phyloP scores from a whole-genome alignment of 1,139 yeast genomes.

The Suhomyces bolitotheri region DNA sequence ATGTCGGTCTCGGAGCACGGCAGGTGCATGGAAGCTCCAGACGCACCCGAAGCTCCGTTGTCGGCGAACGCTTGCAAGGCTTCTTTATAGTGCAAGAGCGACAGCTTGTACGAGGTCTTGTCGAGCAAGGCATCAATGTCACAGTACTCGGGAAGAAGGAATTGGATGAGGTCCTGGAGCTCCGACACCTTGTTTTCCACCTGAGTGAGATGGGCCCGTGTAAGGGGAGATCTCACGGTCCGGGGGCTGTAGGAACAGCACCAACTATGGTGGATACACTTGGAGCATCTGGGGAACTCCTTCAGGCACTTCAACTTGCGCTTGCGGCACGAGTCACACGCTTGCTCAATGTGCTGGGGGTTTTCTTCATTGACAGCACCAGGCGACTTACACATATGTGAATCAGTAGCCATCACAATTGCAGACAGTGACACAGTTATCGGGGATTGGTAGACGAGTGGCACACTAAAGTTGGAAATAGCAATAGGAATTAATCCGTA shows the following conservation, averaged over 20 bases:
- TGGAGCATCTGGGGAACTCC: constrained; percentile 73
- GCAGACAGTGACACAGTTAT: background rate
- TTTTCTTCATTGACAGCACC: constrained; percentile 7
- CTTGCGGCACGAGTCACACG: constrained; percentile 61
- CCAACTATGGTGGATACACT: constrained; percentile 74
- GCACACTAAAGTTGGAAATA: background rate
- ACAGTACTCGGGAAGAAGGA: constrained; percentile 31
- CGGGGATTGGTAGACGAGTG: constrained; percentile 2
- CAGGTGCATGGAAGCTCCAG: constrained; percentile 27
- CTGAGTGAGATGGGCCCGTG: constrained; percentile 75
- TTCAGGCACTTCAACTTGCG: constrained; percentile 59
- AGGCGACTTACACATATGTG: background rate
- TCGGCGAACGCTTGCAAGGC: constrained; percentile 3
- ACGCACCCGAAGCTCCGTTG: background rate
- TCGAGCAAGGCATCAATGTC: constrained; percentile 29
- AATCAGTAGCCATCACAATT: background rate
- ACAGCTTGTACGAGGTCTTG: constrained; percentile 23
- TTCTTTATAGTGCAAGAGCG: constrained; percentile 23
- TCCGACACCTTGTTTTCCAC: constrained; percentile 65
- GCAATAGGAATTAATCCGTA: too few species aligned
- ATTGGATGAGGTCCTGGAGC: constrained; percentile 54
- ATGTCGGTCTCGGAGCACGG: constrained; percentile 34
- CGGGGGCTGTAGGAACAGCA: constrained; percentile 77
- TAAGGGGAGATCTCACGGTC: constrained; percentile 75
- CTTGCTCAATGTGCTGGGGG: constrained; percentile 40